These are phyloP conservation scores for Eucalyptus polybractea DNA, from an alignment of 345 rosid species.

Conservation along the genomic window DNA sequence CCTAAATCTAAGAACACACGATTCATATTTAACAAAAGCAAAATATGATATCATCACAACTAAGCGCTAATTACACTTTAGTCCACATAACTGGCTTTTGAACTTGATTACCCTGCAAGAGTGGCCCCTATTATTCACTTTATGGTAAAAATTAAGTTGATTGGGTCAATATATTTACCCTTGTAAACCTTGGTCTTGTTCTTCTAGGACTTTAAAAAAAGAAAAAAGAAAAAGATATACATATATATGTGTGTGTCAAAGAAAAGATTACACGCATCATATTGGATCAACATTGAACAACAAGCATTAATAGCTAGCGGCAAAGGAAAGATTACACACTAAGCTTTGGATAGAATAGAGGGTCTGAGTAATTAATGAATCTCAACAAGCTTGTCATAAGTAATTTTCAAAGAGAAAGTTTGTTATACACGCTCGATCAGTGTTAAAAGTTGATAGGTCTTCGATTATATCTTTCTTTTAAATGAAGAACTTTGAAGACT, in stretches of 20 bases:
- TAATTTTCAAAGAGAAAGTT: not conserved
- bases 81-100: not conserved
- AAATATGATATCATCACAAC: not conserved
- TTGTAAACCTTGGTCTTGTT: not conserved
- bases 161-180: not conserved
- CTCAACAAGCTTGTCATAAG: not conserved
- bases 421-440: not conserved
- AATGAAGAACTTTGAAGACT: not conserved
- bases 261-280: not conserved
- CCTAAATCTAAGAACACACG: not conserved
- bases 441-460: not conserved
- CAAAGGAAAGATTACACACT: not conserved
- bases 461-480: not conserved
- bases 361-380: not conserved
- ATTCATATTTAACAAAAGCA: not conserved
- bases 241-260: too few relatives aligned
- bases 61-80: too few relatives aligned
- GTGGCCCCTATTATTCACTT: not conserved
- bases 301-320: not conserved
- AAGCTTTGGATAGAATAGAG: not conserved
- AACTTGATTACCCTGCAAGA: not conserved
- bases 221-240: fast-evolving
- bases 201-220: not conserved
- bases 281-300: not conserved
- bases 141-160: not conserved